These are phyloP conservation scores for Colletotrichum sp. DNA, from an alignment of 2,329 filamentous ascomycete species.

Conservation along the genomic window DNA sequence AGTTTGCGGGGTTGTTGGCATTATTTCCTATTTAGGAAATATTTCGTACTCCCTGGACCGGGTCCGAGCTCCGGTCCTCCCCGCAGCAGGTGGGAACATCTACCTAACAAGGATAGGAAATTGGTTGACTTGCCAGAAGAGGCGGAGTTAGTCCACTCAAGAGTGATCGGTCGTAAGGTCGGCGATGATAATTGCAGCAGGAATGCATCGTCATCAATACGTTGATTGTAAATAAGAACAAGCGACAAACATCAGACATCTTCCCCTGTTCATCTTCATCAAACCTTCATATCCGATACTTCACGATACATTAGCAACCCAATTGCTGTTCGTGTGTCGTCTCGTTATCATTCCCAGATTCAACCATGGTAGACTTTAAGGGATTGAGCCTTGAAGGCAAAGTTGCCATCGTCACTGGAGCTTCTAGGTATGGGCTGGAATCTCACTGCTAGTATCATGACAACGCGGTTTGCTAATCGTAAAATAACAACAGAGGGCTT, in stretches of 20 bases:
- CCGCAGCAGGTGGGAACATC: not conserved
- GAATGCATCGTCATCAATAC: not conserved
- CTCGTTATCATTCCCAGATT: not conserved
- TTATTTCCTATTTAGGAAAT: not conserved
- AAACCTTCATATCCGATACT: not conserved
- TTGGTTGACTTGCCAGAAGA: not conserved
- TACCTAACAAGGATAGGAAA: not conserved
- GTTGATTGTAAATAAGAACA: not conserved
- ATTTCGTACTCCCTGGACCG: not conserved
- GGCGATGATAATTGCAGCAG: not conserved
- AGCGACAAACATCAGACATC: not conserved
- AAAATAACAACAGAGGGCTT: conserved; percentile 35
- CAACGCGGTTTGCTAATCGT: not conserved
- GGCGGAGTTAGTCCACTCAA: not conserved
- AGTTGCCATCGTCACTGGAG: not conserved
- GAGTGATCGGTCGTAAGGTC: not conserved
- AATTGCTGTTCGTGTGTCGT: not conserved
- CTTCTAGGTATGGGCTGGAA: conserved; percentile 13
- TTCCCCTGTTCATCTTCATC: not conserved
- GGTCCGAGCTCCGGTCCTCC: not conserved
- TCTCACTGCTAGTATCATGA: not conserved
- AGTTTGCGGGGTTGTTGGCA: not conserved
- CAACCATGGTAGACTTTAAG: conserved; percentile 13
- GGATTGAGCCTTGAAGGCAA: conserved; percentile 28
- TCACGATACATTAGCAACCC: not conserved